phyloP scores from a whole-genome alignment of 257 asterid species.

The Fraxinus americana region DNA sequence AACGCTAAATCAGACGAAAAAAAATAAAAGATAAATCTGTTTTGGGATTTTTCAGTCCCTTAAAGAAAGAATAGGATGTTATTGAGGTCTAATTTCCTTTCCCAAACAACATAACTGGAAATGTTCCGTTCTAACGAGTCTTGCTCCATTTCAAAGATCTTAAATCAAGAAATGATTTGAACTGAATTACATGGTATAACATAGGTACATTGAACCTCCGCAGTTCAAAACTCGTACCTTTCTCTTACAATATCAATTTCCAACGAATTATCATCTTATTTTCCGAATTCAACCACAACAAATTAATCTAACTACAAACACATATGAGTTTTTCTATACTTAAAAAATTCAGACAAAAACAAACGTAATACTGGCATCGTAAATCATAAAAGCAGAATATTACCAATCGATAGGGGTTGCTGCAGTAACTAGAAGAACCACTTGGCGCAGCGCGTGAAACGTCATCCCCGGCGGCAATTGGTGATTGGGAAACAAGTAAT shows the following conservation, averaged over 20 bases:
- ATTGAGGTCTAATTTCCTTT: not conserved
- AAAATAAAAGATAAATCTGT: not conserved
- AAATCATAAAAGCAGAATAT: not conserved
- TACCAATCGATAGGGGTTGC: slow-evolving; percentile 61
- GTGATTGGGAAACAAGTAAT: slow-evolving; percentile 32
- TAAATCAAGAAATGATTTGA: not conserved
- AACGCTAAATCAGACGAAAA: not conserved
- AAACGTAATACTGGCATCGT: not conserved
- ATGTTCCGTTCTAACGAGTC: not conserved
- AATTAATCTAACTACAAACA: not conserved
- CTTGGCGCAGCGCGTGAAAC: slow-evolving; percentile 43
- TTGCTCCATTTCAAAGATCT: not conserved
- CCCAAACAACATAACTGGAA: not conserved
- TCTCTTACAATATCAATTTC: not conserved
- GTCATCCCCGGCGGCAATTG: slow-evolving; percentile 43
- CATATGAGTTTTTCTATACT: not conserved
- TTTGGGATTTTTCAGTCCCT: not conserved
- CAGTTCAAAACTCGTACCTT: not conserved
- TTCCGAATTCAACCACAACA: not conserved
- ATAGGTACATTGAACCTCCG: not conserved
- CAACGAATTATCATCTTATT: not conserved
- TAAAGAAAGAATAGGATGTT: not conserved
- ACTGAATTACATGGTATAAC: not conserved
- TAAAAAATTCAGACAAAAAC: not conserved
- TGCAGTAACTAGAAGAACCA: slow-evolving; percentile 40